Evolutionary conservation across 139 green algal genomes (phyloP).

Genomic region (Volvox reticuliferus): DNA sequence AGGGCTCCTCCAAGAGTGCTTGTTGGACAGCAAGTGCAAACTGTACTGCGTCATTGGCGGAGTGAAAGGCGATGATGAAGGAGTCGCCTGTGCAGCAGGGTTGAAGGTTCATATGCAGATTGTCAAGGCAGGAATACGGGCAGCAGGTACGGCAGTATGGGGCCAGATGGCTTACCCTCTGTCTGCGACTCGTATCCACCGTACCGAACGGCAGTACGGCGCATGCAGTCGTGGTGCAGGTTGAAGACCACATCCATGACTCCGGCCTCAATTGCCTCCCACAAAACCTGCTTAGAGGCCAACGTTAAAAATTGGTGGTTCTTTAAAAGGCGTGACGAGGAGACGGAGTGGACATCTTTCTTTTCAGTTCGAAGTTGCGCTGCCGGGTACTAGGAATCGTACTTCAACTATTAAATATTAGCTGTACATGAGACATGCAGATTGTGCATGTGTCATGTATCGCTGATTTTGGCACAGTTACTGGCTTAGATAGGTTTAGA

Average conservation of each 20-base stretch:
- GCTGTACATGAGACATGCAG: too few relatives aligned
- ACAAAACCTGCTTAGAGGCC: slow-evolving; percentile 8
- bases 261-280: slow-evolving; percentile 18
- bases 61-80: slow-evolving; percentile 68
- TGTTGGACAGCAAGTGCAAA: slow-evolving; percentile 49
- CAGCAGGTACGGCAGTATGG: too few relatives aligned
- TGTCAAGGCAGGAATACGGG: not conserved
- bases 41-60: slow-evolving; percentile 50
- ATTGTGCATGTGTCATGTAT: too few relatives aligned
- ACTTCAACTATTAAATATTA: too few relatives aligned
- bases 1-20: slow-evolving; percentile 48
- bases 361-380: too few relatives aligned
- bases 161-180: slow-evolving; percentile 5
- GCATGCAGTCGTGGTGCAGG: slow-evolving; percentile 52
- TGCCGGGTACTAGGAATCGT: too few relatives aligned
- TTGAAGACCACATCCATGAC: slow-evolving; percentile 48
- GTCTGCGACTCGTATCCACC: slow-evolving; percentile 43
- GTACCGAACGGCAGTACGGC: not conserved
- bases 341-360: too few relatives aligned
- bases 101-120: not conserved
- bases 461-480: too few relatives aligned
- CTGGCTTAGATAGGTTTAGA: too few relatives aligned
- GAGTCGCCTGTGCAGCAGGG: slow-evolving; percentile 49
- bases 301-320: too few relatives aligned
- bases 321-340: too few relatives aligned